Base-by-base conservation (phyloP, 371 early-diverging fungal genomes). In the Coemansia sp. region DNA sequence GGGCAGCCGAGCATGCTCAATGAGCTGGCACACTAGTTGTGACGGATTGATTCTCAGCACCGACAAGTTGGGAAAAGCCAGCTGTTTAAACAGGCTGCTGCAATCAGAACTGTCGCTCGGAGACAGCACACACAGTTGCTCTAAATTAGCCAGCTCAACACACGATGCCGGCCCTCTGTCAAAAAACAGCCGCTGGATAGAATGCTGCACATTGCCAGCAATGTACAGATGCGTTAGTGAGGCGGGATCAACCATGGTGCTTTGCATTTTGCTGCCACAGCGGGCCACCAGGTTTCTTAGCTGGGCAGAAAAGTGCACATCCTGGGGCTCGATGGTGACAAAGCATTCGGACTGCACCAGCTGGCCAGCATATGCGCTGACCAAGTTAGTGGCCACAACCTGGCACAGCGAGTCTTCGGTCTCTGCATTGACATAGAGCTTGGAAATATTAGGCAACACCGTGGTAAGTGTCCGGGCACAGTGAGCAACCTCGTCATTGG, bases 221-320 rank as follows among this genome's bases (percentile, higher is more conserved):
- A 58, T 39, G 12, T 58, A 47, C 29, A 58, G 29, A 5, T 39
- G 38, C 6, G 39, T n/a, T 7, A 58, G 38, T 1, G 48, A n/a
- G 5, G 18, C n/a, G 0, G 49, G 11, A 4, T 16, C 16, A 3
- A 58, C 10, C 29, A 10, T 24, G 6, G 24, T 16, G 5, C 33
- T 8, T 29, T n/a, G 11, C 8, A 36, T 10, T 4, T 57, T 16
- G 7, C n/a, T 12, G 14, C n/a, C 44, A 0, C 46, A 14, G 6
- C 58, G 44, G 29, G 18, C 34, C 29, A 57, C 58, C n/a, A 40
- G 18, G 36, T 31, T 31, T 3, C 16, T 18, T 7, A 57, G 24
- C 12, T 36, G 9, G 5, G 14, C 18, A 3, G 58, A 55, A 24
- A 55, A 55, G 3, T 14, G 55, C 8, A 42, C 39, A 38, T n/a